These are phyloP conservation scores for Chlamydomonas sphaeroides DNA, from an alignment of 139 green algal species.

Conservation along the genomic window DNA sequence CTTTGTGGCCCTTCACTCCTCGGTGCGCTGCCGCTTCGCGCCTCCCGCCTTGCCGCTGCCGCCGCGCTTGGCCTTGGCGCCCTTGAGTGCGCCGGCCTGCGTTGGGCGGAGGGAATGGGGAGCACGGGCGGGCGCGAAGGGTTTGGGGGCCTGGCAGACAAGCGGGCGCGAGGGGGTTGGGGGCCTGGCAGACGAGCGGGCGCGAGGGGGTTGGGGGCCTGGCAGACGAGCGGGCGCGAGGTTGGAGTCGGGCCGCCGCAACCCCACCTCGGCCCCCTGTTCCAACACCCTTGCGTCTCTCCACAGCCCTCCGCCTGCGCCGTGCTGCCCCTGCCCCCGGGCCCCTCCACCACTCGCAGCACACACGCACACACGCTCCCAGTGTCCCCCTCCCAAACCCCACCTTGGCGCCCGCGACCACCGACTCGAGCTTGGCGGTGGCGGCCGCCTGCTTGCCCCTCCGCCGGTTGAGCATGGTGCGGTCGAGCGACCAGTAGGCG, in stretches of 20 bases:
- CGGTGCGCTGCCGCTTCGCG: conserved; percentile 1
- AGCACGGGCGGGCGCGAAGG: conserved; percentile 82
- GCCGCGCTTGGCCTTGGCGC: conserved; percentile 65
- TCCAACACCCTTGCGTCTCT: no score
- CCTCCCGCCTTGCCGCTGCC: background rate
- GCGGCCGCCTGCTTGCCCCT: conserved; percentile 67
- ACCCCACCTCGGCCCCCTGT: no score
- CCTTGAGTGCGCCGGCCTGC: conserved; percentile 65
- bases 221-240: no score
- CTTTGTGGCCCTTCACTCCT: background rate
- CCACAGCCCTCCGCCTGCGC: no score
- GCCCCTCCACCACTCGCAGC: background rate
- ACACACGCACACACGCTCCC: background rate
- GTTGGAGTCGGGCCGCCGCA: no score
- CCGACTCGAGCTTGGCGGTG: background rate
- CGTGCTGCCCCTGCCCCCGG: background rate
- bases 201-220: no score
- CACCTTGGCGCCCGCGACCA: conserved; percentile 23
- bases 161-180: no score
- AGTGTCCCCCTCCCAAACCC: background rate
- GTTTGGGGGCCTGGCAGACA: no score
- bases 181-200: no score
- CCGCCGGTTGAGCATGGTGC: conserved; percentile 94
- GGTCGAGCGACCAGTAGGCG: conserved; percentile 98
- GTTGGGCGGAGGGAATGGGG: conserved; percentile 63